These are phyloP conservation scores for Ceriops tagal DNA, from an alignment of 345 rosid species.

Conservation along the genomic window DNA sequence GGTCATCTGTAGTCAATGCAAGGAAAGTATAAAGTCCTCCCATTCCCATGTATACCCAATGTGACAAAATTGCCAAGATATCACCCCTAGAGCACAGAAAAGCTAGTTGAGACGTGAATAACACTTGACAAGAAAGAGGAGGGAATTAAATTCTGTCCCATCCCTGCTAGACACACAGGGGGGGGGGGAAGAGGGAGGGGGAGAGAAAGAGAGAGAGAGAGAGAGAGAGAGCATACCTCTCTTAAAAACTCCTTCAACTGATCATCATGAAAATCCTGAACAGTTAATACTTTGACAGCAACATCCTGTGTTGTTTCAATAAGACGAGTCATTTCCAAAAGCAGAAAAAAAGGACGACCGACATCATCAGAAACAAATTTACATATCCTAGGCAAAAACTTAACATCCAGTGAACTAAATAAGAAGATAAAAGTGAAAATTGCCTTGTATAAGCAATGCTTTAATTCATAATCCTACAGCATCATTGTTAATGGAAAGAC, in stretches of 20 bases:
- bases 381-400: not conserved
- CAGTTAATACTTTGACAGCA: slow-evolving; percentile 79
- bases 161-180: no score
- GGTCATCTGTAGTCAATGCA: not conserved
- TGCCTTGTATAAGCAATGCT: no score
- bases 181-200: no score
- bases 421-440: no score
- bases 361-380: slow-evolving; percentile 1
- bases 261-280: slow-evolving; percentile 88
- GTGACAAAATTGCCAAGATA: no score
- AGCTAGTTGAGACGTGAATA: no score
- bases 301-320: slow-evolving; percentile 61
- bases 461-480: no score
- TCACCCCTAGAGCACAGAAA: no score
- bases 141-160: no score
- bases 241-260: slow-evolving; percentile 85
- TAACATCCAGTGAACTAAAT: not conserved
- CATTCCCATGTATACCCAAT: no score
- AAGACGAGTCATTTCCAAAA: slow-evolving; percentile 6
- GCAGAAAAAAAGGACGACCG: not conserved
- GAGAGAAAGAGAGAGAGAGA: not conserved
- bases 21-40: not conserved
- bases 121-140: no score
- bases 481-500: no score
- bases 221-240: slow-evolving; percentile 49